These are phyloP conservation scores for Bimuria novae-zelandiae DNA, from an alignment of 2,329 filamentous ascomycete species.

Conservation along the genomic window DNA sequence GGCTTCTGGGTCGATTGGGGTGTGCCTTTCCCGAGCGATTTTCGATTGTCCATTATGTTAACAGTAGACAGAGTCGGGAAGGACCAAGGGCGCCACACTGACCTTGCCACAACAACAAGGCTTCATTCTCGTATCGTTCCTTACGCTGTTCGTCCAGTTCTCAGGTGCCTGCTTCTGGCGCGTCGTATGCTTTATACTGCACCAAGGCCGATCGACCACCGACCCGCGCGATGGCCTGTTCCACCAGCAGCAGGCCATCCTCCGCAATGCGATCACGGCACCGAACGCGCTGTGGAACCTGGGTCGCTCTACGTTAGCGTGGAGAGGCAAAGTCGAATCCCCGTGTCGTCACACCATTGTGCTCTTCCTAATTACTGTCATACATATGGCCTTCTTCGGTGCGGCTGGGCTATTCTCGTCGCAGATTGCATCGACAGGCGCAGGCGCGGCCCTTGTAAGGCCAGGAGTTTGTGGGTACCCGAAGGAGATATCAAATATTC, in stretches of 20 bases:
- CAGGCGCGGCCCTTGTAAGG: slow-evolving; percentile 17
- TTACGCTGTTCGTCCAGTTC: slow-evolving; percentile 27
- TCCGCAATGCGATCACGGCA: slow-evolving; percentile 26
- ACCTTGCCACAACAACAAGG: slow-evolving; percentile 20
- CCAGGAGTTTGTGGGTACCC: slow-evolving; percentile 19
- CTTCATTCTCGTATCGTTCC: slow-evolving; percentile 24
- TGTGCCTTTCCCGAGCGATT: background rate
- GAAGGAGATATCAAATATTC: slow-evolving; percentile 13
- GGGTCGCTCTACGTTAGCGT: slow-evolving; percentile 13
- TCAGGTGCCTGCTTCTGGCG: slow-evolving; percentile 26
- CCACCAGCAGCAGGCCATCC: slow-evolving; percentile 30
- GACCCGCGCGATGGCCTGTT: slow-evolving; percentile 21
- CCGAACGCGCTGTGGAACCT: slow-evolving; percentile 24
- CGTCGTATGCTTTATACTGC: slow-evolving; percentile 25
- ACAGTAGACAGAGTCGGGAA: slow-evolving; percentile 18
- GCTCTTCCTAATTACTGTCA: slow-evolving; percentile 13
- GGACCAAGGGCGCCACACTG: slow-evolving; percentile 20
- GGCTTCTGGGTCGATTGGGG: slow-evolving; percentile 25
- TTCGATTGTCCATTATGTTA: background rate
- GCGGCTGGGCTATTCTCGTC: slow-evolving; percentile 25
- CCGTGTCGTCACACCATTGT: slow-evolving; percentile 14
- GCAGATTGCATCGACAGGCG: slow-evolving; percentile 16
- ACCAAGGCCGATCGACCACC: slow-evolving; percentile 23
- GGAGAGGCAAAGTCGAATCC: slow-evolving; percentile 18
- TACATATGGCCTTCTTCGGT: slow-evolving; percentile 22